Evolutionary conservation across 306 rosid species (phyloP).

Genomic region (Quercus agrifolia): DNA sequence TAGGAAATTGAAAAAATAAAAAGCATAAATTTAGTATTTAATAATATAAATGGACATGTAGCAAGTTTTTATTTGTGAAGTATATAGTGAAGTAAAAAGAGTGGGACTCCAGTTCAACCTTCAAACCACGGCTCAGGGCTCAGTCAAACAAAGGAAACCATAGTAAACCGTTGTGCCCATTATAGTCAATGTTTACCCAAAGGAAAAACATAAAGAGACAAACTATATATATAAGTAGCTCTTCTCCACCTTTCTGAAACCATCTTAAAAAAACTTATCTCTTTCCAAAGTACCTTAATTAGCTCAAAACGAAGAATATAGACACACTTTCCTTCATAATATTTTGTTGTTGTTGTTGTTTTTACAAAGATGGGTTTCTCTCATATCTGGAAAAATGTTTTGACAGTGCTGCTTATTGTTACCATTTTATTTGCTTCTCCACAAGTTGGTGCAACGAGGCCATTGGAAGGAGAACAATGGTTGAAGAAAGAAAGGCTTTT

Average conservation of each 20-base stretch:
- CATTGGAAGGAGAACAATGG: slow-evolving; percentile 31
- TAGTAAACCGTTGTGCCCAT: neutral
- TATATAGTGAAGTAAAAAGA: too few species aligned
- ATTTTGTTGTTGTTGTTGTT: too few species aligned
- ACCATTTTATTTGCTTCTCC: slow-evolving; percentile 17
- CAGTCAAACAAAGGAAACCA: slow-evolving; percentile 12
- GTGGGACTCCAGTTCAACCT: too few species aligned
- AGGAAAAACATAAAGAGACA: neutral
- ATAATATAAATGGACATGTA: too few species aligned
- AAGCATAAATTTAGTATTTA: too few species aligned
- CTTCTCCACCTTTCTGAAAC: too few species aligned
- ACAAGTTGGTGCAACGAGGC: slow-evolving; percentile 33
- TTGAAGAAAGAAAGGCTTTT: slow-evolving; percentile 1
- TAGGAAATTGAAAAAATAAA: too few species aligned
- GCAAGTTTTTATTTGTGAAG: too few species aligned
- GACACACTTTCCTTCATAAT: neutral
- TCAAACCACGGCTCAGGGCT: neutral
- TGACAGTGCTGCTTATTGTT: slow-evolving; percentile 11
- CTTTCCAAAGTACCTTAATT: neutral
- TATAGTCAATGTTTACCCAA: neutral
- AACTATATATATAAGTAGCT: too few species aligned
- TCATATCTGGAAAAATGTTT: neutral
- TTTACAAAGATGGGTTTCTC: slow-evolving; percentile 16
- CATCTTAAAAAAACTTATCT: too few species aligned
- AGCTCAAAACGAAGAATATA: neutral